phyloP scores from a whole-genome alignment of 768 basidiomycete species.

The Kwoniella europaea region DNA sequence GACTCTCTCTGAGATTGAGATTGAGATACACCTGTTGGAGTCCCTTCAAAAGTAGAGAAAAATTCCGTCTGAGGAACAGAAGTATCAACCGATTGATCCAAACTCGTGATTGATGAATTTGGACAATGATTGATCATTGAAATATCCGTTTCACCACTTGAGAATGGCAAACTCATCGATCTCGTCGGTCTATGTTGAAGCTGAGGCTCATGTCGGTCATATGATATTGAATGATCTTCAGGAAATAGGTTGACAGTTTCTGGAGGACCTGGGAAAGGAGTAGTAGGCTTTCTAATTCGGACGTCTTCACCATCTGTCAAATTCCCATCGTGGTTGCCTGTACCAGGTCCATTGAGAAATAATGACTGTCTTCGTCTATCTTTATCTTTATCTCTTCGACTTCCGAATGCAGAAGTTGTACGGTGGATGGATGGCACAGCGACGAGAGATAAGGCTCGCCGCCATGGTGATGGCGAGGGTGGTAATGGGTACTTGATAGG shows the following conservation, averaged over 20 bases:
- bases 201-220: neutral
- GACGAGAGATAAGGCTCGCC: neutral
- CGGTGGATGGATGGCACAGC: neutral
- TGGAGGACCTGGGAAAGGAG: neutral
- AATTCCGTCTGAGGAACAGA: neutral
- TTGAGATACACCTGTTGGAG: neutral
- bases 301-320: neutral
- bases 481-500: neutral
- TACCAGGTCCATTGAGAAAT: neutral
- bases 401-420: neutral
- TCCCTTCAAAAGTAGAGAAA: neutral
- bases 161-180: neutral
- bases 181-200: neutral
- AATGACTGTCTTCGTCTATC: neutral
- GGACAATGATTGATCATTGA: neutral
- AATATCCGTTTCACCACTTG: neutral
- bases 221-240: neutral
- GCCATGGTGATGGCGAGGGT: neutral
- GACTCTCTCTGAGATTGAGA: neutral
- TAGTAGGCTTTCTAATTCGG: neutral
- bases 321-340: neutral
- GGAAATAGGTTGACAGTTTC: neutral
- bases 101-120: neutral
- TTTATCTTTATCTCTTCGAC: neutral
- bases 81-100: neutral